Base-by-base conservation (phyloP, 805 yeast genomes). In the Lachancea mirantina region DNA sequence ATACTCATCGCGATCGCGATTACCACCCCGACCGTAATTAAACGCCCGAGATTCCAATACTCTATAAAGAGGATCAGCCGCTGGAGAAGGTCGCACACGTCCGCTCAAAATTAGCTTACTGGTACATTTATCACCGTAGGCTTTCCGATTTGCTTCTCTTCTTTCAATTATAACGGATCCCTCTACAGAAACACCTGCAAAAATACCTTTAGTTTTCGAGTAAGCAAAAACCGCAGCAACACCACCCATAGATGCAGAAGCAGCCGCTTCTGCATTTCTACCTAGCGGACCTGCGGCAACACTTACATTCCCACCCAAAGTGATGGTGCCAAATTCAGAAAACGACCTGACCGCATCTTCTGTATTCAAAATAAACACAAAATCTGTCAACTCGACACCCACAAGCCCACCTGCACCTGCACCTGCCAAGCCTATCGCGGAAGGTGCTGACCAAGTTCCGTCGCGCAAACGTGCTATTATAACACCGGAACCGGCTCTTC, bases 341-440 rank as follows among this genome's bases (percentile, higher is more conserved):
- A 89, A 89, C 8, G 96, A 77, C 41, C 82, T 84, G 28, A 89
- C 98, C 2, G 98, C 97, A 2, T 87, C 74, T 32, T 74, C 69
- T 9, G 83, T 75, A 63, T 92, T 89, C 44, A 89, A 70, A 39
- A 92, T 88, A 56, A 89, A 89, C 18, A 89, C 96, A 53, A 89
- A 89, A 64, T 89, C 97, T 2, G 98, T 89, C 50, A 89, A 65
- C 57, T 89, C 98, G 6, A 95, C 88, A 25, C 98, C 98, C 43
- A 92, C 74, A 64, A 87, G 94, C 26, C 98, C 98, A 39, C 98
- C 98, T 5, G 92, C 96, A 51, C 98, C 97, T 4, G 96, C 97
- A 48, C 97, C 98, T 3, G 95, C 97, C 14, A 96, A 84, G 33
- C 76, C 79, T 44, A 92, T 80, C 7, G 96, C 98, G 2, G 94